phyloP scores from a whole-genome alignment of 805 yeast species.

The Ogataea corticis region DNA sequence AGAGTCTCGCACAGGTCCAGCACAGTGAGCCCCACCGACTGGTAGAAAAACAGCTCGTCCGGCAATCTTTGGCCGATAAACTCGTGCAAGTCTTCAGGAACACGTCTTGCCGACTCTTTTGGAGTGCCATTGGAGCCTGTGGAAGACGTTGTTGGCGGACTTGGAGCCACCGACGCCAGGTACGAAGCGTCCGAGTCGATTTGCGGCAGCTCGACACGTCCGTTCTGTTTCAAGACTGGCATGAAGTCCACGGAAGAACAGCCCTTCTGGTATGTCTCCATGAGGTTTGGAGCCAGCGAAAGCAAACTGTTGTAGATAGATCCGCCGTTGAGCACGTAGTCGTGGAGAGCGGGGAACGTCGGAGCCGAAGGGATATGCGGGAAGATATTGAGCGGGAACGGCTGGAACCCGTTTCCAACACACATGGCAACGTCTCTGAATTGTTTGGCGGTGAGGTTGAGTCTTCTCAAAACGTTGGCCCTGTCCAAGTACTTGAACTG shows the following conservation, averaged over 20 bases:
- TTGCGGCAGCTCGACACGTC: slow-evolving; percentile 60
- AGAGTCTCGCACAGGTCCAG: slow-evolving; percentile 66
- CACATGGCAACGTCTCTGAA: slow-evolving; percentile 75
- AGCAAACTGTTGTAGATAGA: slow-evolving; percentile 50
- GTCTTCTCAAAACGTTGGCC: slow-evolving; percentile 55
- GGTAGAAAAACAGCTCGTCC: slow-evolving; percentile 79
- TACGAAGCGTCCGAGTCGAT: slow-evolving; percentile 24
- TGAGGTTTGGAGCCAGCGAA: slow-evolving; percentile 40
- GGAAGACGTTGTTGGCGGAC: slow-evolving; percentile 15
- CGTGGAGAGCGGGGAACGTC: slow-evolving; percentile 32
- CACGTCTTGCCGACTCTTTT: slow-evolving; percentile 29
- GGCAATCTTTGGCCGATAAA: slow-evolving; percentile 84
- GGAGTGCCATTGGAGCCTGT: slow-evolving; percentile 10
- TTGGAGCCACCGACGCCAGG: slow-evolving; percentile 16
- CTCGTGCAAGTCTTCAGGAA: slow-evolving; percentile 81
- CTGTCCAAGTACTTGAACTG: slow-evolving; percentile 71
- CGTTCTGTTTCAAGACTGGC: slow-evolving; percentile 72
- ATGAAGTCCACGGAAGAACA: slow-evolving; percentile 64
- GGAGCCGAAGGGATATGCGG: slow-evolving; percentile 38
- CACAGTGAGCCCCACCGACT: slow-evolving; percentile 72
- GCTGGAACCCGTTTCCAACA: slow-evolving; percentile 78
- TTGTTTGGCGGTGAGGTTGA: slow-evolving; percentile 61
- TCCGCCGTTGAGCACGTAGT: slow-evolving; percentile 40
- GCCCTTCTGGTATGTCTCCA: slow-evolving; percentile 64
- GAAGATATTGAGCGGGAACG: slow-evolving; percentile 54